Evolutionary conservation across 2,329 filamentous ascomycete genomes (phyloP), one percentile per base, ranked within the genome.

Genomic region (Exophiala oligosperma): DNA sequence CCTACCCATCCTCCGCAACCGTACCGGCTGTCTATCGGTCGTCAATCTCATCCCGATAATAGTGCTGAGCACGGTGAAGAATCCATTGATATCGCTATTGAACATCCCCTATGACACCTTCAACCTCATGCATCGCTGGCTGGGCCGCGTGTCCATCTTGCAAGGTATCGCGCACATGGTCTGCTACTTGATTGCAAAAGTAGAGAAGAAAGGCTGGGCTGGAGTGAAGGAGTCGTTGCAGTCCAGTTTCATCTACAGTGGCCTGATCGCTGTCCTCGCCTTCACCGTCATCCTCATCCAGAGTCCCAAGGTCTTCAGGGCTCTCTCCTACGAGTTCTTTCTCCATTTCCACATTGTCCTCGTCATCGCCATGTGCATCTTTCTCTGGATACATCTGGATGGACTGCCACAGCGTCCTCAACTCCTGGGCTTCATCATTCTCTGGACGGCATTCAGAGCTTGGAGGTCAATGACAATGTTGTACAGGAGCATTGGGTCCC

Each of bases 291-390:
- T 97, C 47, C 69, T 89, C 54, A 68, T 96, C 52, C 78, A 88
- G 28, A 88, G 91, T 8, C 77, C 89, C 54, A 93, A 91, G 2
- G 88, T 92, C 0, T 71, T 99, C 52, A 87, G 94, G 61, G 93
- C 97, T 73, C 92, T 92, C 40, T 97, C 96, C 72, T 99, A 99
- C 77, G 94, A 99, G 77, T 95, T 91, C 1, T 99, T 99, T 77
- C 82, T 97, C 67, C 91, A 90, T 71, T 75, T 88, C 29, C 94
- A 97, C 76, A 92, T 96, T 66, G 73, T 90, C 38, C 77, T 96
- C 51, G 91, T 87, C 40, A 73, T 88, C 37, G 70, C 90, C 54
- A 78, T 80, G 49, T 83, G 97, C 51, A 79, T 84, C 56, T 87
- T 86, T 68, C 86, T 92, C 7, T 94, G 87, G 82, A 78, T 92